phyloP scores from a whole-genome alignment of 208 protist genomes.

The Crithidia sp. region DNA sequence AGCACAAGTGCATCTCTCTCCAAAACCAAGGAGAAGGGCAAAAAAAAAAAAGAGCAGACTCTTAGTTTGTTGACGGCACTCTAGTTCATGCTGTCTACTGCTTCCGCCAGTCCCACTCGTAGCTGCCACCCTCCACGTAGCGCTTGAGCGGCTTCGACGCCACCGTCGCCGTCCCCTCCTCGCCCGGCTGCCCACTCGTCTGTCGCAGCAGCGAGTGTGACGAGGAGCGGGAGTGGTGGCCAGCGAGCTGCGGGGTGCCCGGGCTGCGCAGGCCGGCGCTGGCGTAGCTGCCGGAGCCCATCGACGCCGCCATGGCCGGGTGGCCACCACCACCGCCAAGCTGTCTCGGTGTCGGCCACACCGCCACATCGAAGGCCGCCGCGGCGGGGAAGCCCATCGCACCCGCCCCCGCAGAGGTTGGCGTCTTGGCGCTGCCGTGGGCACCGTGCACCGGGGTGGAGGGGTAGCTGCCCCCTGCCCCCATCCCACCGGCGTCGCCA shows the following conservation, averaged over 20 bases:
- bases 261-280: conserved; percentile 1
- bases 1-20: no score
- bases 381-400: conserved; percentile 1
- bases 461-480: conserved; percentile 2
- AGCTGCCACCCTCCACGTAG: conserved; percentile 43
- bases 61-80: no score
- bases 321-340: not conserved
- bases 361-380: conserved; percentile 11
- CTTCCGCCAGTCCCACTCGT: conserved; percentile 65
- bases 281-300: not conserved
- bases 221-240: conserved; percentile 16
- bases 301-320: not conserved
- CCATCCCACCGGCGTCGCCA: not conserved
- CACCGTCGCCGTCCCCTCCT: not conserved
- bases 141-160: conserved; percentile 39
- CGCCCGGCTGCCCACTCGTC: not conserved
- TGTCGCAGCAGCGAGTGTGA: conserved; percentile 14
- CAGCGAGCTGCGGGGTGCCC: not conserved
- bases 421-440: conserved; percentile 6
- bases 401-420: not conserved
- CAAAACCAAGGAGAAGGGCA: not conserved
- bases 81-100: not conserved
- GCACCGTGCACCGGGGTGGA: conserved; percentile 8
- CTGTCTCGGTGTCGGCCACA: conserved; percentile 14
- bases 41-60: not conserved